Evolutionary conservation across 805 yeast species (phyloP).

Genomic region (Debaryomyces prosopidis): DNA sequence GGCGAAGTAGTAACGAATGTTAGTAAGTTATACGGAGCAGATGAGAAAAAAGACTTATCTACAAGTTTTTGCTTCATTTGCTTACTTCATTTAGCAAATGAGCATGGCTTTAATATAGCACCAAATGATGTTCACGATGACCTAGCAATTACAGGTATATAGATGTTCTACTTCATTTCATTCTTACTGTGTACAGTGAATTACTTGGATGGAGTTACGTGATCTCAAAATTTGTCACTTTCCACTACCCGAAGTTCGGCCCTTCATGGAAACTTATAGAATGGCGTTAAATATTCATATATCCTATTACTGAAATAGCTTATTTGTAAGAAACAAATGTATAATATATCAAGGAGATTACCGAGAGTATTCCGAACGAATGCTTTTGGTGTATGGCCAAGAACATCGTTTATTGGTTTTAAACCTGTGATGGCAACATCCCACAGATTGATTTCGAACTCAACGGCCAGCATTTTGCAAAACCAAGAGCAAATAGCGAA

Average conservation of each 20-base stretch:
- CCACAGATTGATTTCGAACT: constrained; percentile 20
- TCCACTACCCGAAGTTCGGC: neutral
- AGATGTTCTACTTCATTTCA: too few species aligned
- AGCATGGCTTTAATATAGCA: constrained; percentile 37
- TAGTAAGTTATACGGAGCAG: constrained; percentile 33
- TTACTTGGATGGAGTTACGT: neutral
- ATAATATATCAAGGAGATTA: constrained; percentile 7
- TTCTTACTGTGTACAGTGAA: neutral
- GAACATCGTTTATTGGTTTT: neutral
- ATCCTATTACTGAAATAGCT: neutral
- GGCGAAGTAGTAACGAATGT: constrained; percentile 35
- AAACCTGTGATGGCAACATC: neutral
- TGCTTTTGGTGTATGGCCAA: neutral
- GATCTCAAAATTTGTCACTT: neutral
- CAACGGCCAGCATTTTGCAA: constrained; percentile 32
- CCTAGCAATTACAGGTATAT: constrained; percentile 29
- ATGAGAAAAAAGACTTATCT: constrained; percentile 42
- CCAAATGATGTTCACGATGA: constrained; percentile 36
- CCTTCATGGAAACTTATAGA: neutral
- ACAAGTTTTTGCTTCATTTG: constrained; percentile 49
- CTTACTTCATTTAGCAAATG: constrained; percentile 45
- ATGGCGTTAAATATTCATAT: neutral
- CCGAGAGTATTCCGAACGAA: neutral
- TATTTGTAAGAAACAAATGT: constrained; percentile 1
- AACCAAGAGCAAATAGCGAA: constrained; percentile 85